A percentile compares a stretch with the other conserved stretches of the same genome.
These are phyloP conservation scores for Discostella stelligeroides DNA, from an alignment of 108 stramenopile species.

Conservation along the genomic window DNA sequence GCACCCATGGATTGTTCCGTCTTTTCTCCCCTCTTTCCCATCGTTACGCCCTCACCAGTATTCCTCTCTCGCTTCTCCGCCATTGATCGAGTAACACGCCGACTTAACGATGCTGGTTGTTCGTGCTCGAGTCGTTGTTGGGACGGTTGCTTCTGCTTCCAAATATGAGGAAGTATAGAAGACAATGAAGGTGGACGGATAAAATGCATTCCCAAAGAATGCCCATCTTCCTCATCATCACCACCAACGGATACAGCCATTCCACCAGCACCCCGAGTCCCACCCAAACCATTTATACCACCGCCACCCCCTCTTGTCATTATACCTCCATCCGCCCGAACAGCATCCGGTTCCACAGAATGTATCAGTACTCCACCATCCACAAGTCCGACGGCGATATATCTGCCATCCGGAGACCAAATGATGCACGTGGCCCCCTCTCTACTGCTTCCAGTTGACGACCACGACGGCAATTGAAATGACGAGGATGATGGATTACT, in stretches of 20 bases:
- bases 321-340: conserved; percentile 6
- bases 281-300: not conserved
- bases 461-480: not conserved
- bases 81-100: conserved; percentile 47
- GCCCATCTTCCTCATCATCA: not conserved
- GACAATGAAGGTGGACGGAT: not conserved
- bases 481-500: not conserved
- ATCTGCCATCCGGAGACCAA: conserved; percentile 83
- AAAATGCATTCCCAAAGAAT: conserved; percentile 8
- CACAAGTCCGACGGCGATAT: conserved; percentile 57
- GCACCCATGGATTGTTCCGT: not conserved
- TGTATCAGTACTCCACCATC: conserved; percentile 56
- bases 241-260: not conserved
- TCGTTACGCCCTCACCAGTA: not conserved
- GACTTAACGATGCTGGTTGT: conserved; percentile 15
- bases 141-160: not conserved
- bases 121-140: not conserved
- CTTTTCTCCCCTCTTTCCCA: not conserved
- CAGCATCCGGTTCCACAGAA: conserved; percentile 50
- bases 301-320: not conserved
- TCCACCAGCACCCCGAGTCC: not conserved
- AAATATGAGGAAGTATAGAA: no score
- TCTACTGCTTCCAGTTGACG: not conserved
- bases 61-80: conserved; percentile 12
- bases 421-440: not conserved